Percentiles rank a stretch among this genome's conserved stretches.
These are phyloP conservation scores for Ehretia macrophylla DNA, from an alignment of 257 asterid genomes.

Conservation along the genomic window DNA sequence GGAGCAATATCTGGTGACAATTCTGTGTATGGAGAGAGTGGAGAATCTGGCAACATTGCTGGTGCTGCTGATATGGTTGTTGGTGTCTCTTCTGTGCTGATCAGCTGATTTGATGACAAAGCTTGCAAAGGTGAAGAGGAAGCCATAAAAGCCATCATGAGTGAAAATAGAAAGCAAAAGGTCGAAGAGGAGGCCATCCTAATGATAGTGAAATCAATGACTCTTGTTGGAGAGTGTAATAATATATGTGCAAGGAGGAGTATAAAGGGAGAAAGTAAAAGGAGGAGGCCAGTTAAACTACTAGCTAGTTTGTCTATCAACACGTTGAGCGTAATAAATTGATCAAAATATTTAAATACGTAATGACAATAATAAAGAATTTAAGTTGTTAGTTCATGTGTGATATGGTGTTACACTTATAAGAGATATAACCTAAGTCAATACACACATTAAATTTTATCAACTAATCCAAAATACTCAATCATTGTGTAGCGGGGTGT, in stretches of 20 bases:
- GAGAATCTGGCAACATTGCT: constrained; percentile 35
- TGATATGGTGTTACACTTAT: too few relatives aligned
- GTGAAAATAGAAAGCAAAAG: constrained; percentile 27
- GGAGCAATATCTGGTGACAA: constrained; percentile 66
- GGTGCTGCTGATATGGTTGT: constrained; percentile 34
- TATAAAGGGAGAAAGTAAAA: constrained; percentile 11
- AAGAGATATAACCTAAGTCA: too few relatives aligned
- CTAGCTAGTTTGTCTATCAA: too few relatives aligned
- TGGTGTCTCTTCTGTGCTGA: background rate
- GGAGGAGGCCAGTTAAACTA: background rate
- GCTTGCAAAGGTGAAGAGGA: constrained; percentile 26
- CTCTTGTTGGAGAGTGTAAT: constrained; percentile 19
- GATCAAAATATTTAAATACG: background rate
- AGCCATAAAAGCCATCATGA: constrained; percentile 22
- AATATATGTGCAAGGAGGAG: constrained; percentile 1
- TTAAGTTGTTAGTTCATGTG: too few relatives aligned
- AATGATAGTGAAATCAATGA: constrained; percentile 33
- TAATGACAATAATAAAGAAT: background rate
- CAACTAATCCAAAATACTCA: background rate
- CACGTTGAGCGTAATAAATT: background rate
- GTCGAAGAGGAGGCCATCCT: constrained; percentile 30
- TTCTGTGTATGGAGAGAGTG: constrained; percentile 31
- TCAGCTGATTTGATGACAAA: constrained; percentile 24
- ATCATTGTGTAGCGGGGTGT: background rate
- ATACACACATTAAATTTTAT: too few relatives aligned